phyloP scores from a whole-genome alignment of 1,284 basidiomycete species.

The Tetrapyrgos nigripes region DNA sequence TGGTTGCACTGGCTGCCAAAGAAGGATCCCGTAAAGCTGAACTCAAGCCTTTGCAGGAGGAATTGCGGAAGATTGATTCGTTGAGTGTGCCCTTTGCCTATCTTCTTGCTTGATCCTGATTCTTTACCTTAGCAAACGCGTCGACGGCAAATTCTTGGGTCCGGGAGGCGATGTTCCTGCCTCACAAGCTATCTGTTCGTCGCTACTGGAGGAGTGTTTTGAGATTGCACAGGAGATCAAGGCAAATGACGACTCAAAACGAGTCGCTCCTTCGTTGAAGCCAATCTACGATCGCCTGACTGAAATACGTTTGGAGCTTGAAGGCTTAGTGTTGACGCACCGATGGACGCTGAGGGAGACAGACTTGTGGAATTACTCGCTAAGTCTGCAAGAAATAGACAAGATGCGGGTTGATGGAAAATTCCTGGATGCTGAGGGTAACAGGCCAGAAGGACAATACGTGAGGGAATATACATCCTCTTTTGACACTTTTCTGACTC shows the following conservation, averaged over 20 bases:
- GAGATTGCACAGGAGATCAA: conserved; percentile 97
- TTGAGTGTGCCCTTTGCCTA: conserved; percentile 61
- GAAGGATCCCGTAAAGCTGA: conserved; percentile 86
- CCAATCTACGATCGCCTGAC: conserved; percentile 94
- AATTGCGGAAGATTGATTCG: conserved; percentile 95
- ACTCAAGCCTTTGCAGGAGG: conserved; percentile 90
- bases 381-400: conserved; percentile 96
- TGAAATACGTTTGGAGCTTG: conserved; percentile 87
- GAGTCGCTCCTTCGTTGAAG: conserved; percentile 87
- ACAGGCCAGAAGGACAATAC: conserved; percentile 90
- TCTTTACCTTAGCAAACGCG: conserved; percentile 78
- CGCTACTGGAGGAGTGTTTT: conserved; percentile 95
- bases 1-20: conserved; percentile 89
- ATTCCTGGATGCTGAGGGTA: conserved; percentile 94
- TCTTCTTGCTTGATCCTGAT: conserved; percentile 25
- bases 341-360: conserved; percentile 98
- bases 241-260: conserved; percentile 91
- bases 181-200: conserved; percentile 89
- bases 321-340: conserved; percentile 92
- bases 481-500: neutral
- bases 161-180: conserved; percentile 91
- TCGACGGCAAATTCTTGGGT: conserved; percentile 95
- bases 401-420: conserved; percentile 97
- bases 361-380: conserved; percentile 93
- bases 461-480: conserved; percentile 50